Percentiles rank a stretch among this genome's conserved stretches.
phyloP scores from a whole-genome alignment of 495 filamentous ascomycete species.

The Xylaria grammica region DNA sequence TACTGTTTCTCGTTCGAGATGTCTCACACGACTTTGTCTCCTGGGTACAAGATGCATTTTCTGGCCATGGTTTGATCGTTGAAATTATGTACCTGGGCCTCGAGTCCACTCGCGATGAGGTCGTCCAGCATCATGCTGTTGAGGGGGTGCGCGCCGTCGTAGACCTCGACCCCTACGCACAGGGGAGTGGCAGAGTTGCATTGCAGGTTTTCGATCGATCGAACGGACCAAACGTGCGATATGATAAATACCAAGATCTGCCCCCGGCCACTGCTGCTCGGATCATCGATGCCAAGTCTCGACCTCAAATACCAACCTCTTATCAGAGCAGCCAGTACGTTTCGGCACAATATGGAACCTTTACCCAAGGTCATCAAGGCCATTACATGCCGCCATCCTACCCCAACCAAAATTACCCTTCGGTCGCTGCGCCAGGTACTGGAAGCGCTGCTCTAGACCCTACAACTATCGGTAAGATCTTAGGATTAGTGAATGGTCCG shows the following conservation, averaged over 20 bases:
- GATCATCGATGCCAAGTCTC: constrained; percentile 70
- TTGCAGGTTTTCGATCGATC: constrained; percentile 87
- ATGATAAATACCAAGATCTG: constrained; percentile 82
- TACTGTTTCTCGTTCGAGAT: constrained; percentile 86
- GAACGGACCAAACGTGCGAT: constrained; percentile 71
- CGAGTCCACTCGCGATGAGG: constrained; percentile 74
- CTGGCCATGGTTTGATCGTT: constrained; percentile 68
- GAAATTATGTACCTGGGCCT: constrained; percentile 79
- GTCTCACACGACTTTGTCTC: constrained; percentile 79
- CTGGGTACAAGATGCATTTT: constrained; percentile 80
- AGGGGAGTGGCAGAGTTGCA: constrained; percentile 71
- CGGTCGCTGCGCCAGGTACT: constrained; percentile 23
- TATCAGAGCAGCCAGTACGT: constrained; percentile 29
- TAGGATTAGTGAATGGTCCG: constrained; percentile 65
- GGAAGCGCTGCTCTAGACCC: constrained; percentile 66
- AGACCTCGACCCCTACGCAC: constrained; percentile 70
- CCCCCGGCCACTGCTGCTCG: constrained; percentile 54
- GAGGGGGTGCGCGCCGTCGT: constrained; percentile 89
- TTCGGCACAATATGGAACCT: constrained; percentile 31
- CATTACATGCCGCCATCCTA: constrained; percentile 12
- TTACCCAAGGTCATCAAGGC: constrained; percentile 11
- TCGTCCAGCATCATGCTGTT: constrained; percentile 81
- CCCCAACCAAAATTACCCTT: constrained; percentile 22
- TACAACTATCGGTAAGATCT: constrained; percentile 70
- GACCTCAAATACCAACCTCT: constrained; percentile 29